Conservation (phyloP, 208 protist species). For the Trypanosomatidae sp. region DNA sequence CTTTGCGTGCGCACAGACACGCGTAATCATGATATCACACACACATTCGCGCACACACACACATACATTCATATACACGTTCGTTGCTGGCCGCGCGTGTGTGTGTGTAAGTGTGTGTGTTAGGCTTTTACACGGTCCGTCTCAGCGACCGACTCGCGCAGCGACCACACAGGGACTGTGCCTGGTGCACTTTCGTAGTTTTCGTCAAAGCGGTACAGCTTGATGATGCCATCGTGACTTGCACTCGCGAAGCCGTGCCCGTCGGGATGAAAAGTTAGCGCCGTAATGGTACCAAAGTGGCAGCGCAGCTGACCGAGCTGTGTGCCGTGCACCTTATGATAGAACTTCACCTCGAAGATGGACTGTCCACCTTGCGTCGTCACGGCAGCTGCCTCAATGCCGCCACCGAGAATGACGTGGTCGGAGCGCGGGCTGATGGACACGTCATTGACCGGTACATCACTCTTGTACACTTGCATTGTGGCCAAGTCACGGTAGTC, state of each 20-base stretch:
- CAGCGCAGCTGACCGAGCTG: slow-evolving; percentile 93
- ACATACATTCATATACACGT: no score
- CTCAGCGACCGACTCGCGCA: slow-evolving; percentile 3
- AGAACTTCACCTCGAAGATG: slow-evolving; percentile 96
- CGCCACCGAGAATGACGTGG: slow-evolving; percentile 93
- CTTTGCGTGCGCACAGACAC: no score
- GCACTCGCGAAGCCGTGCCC: slow-evolving; percentile 89
- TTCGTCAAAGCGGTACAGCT: slow-evolving; percentile 92
- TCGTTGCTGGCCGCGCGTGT: no score
- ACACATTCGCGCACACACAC: no score
- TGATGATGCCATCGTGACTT: slow-evolving; percentile 93
- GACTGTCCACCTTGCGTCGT: slow-evolving; percentile 85
- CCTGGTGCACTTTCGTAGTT: slow-evolving; percentile 80
- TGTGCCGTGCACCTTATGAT: slow-evolving; percentile 91
- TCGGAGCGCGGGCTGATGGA: slow-evolving; percentile 88
- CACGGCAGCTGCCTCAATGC: slow-evolving; percentile 93
- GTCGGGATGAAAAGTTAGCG: slow-evolving; percentile 92
- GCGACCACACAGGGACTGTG: slow-evolving; percentile 42
- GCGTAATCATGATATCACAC: no score
- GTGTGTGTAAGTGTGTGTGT: no score
- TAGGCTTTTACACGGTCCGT: no score
- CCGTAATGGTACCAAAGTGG: slow-evolving; percentile 98
- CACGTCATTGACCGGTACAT: slow-evolving; percentile 94
- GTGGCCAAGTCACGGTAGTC: slow-evolving; percentile 88
- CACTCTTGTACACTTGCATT: slow-evolving; percentile 93